Evolutionary conservation across 129 eudicot species (phyloP), one percentile per base, ranked within the genome.

Genomic region (Daucus carota): DNA sequence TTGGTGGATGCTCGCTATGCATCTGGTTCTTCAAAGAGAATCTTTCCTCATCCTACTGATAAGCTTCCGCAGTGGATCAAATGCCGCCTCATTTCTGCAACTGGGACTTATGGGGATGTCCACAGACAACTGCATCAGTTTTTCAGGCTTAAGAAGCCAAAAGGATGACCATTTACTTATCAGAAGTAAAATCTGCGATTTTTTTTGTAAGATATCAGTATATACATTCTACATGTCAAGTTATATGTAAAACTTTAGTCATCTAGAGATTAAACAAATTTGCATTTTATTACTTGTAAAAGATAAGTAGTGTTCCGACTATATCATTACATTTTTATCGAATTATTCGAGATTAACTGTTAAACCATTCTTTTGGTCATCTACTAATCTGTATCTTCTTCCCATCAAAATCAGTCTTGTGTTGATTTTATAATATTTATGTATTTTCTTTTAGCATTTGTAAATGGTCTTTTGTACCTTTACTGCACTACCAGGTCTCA

Each of bases 41-140:
- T 73, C 80, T 74, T 70, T 59, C 84, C 92, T 29, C 96, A 91
- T 76, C 88, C 96, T 6, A 85, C 88, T 14, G 83, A 86, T 76
- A 94, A 94, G 82, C 93, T 94, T 59, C 98, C 98, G 8, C 84
- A 73, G 73, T 94, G 98, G 98, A 94, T 94, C 32, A 89, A 80
- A 89, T 85, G 84, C 33, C 86, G 83, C 48, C 96, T 91, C 32
- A 71, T 87, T 68, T 80, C 88, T 73, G 78, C 84, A 70, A 73
- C 85, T 70, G 57, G 38, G 69, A 87, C 73, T 73, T 94, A 89
- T 65, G 98, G 98, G 73, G 88, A 89, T 80, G 97, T 91, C 48
- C 98, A 94, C 66, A 81, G 85, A 74, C 78, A 80, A 74, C 87
- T 94, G 81, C 90, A 91, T 72, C 93, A 87, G 73, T 94, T 94